Percentiles rank a stretch among this genome's conserved stretches.
Conservation (phyloP, 1,284 basidiomycete species). For the Moesziomyces sp. region DNA sequence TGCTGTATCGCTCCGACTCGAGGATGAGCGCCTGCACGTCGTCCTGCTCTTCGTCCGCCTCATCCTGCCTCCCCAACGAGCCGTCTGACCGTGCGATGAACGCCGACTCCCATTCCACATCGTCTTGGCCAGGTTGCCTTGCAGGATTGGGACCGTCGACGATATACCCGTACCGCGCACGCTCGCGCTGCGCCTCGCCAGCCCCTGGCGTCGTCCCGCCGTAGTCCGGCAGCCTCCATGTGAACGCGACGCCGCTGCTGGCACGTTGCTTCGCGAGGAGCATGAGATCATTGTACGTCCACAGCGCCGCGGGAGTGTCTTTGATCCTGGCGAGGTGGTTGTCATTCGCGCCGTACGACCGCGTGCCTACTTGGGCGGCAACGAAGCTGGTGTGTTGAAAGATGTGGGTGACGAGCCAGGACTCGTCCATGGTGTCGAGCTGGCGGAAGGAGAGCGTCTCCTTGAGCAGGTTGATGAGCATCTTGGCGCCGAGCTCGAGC, state of each 20-base stretch:
- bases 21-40: slow-evolving; percentile 84
- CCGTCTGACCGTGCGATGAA: no score
- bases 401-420: slow-evolving; percentile 87
- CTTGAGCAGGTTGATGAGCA: slow-evolving; percentile 93
- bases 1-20: slow-evolving; percentile 87
- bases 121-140: not conserved
- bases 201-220: slow-evolving; percentile 69
- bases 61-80: no score
- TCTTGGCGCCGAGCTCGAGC: slow-evolving; percentile 91
- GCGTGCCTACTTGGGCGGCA: slow-evolving; percentile 31
- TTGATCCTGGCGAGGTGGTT: not conserved
- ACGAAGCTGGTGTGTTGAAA: slow-evolving; percentile 90
- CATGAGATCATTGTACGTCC: slow-evolving; percentile 68
- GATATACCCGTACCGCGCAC: slow-evolving; percentile 40
- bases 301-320: slow-evolving; percentile 10
- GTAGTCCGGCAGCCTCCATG: slow-evolving; percentile 78
- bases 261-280: slow-evolving; percentile 78
- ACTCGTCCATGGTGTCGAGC: slow-evolving; percentile 98
- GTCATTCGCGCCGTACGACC: slow-evolving; percentile 68
- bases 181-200: slow-evolving; percentile 15
- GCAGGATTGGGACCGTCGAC: slow-evolving; percentile 20
- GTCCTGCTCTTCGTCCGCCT: slow-evolving; percentile 20
- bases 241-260: slow-evolving; percentile 3
- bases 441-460: slow-evolving; percentile 92
- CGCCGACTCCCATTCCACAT: not conserved